Evolutionary conservation across 1,284 basidiomycete genomes (phyloP), one percentile per base, ranked within the genome.

Genomic region (Leccinum cinnamomeum): DNA sequence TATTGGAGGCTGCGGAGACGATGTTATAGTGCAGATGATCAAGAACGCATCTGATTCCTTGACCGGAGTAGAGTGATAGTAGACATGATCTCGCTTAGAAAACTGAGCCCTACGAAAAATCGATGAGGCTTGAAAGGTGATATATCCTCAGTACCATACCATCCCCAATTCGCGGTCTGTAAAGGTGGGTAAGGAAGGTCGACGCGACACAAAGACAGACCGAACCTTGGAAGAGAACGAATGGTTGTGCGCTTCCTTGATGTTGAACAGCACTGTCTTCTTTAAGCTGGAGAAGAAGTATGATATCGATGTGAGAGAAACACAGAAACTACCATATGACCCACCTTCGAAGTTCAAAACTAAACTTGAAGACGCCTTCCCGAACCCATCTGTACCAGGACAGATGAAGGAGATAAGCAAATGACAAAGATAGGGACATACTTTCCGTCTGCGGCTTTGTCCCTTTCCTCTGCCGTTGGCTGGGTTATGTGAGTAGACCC

Each of bases 291-390:
- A 53, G 46, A 16, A 41, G 55, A 3, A 10, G 56, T 2, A 51
- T 10, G 25, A 30, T 48, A 20, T 65, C 44, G 57, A 66, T 57
- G 37, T 30, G 12, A 50, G 35, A 10, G 23, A 57, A 23, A 58
- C 39, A 28, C 10, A 16, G 18, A 3, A 8, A 23, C 5, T 18
- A 41, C 18, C 7, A 23, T n/a, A 46, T 25, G 20, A 12, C n/a
- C 50, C 78, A 88, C 88, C 84, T 88, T 72, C 85, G 85, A 67
- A 95, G 80, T 72, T 94, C 92, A 71, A 95, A 94, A 64, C 84
- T 87, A 74, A 95, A 95, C 70, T 88, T 91, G 78, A 87, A 95
- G 20, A 89, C 77, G 2, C 93, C 93, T 64, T 92, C 89, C n/a
- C 93, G 84, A 14, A 84, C 77, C 93, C 93, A 95, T 76, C 88